Evolutionary conservation across 1,139 yeast species (phyloP), one percentile per base, ranked within the genome.

Genomic region (Meyerozyma sp.): DNA sequence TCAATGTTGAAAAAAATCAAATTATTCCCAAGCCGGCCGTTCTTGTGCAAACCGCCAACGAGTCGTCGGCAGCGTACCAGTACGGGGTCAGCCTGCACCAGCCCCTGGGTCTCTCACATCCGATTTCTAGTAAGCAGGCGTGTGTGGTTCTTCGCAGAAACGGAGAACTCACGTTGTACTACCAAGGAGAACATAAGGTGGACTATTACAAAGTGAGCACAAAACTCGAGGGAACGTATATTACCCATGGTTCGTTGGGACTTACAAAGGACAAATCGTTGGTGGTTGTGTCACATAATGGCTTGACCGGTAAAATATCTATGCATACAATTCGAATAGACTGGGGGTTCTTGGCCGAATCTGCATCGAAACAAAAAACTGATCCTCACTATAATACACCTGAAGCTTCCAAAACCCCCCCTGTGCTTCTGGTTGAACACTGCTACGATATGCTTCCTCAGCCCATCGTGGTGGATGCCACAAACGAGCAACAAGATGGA

Each of bases 81-180:
- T 84, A 83, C 55, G 76, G 77, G 2, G 82, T 82, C 1, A 73
- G 70, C 40, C 90, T 81, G 55, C 70, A 70, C 47, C 77, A 73
- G 49, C 75, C 88, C 0, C 66, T 68, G 44, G 89, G 90, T 1
- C 77, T 83, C 0, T 66, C 80, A 46, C 94, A 87, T 57, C 95
- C 95, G 0, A 65, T 80, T 13, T 62, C 75, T 5, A 74, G 84
- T 5, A 84, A 83, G 51, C 87, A 85, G 51, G 94, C 93, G 1
- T 82, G 90, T 54, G 62, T 86, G 29, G 81, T 81, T 0, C 65
- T 88, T 29, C 70, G 94, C 38, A 71, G 74, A 44, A 79, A 82
- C 52, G 95, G 95, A 1, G 69, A 71, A 41, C 57, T 86, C 32
- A 64, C 77, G 36, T 58, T 82, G 32, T 79, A 79, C 61, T 80